Percentiles rank a stretch among this genome's conserved stretches.
phyloP scores from a whole-genome alignment of 768 basidiomycete species.

The Ramaria sp. region DNA sequence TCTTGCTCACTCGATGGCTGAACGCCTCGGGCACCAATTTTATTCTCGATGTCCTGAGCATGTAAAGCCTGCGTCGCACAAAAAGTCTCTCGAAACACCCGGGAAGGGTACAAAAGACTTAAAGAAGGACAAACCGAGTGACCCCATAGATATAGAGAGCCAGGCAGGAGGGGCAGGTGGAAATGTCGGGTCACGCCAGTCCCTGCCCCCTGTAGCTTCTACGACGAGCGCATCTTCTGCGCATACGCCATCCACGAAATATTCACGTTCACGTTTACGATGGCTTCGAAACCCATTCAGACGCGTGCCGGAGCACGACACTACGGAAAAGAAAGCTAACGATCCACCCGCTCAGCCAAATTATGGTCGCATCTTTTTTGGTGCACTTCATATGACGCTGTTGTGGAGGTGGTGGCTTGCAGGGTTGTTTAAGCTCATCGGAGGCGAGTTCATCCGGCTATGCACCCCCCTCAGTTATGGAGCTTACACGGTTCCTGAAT shows the following conservation, averaged over 20 bases:
- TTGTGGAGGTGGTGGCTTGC: slow-evolving; percentile 34
- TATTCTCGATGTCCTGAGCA: slow-evolving; percentile 40
- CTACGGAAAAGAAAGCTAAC: neutral
- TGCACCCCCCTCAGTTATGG: neutral
- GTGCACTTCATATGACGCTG: slow-evolving; percentile 37
- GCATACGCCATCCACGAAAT: neutral
- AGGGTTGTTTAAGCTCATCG: slow-evolving; percentile 35
- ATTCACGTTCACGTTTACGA: neutral
- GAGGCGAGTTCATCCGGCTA: slow-evolving; percentile 16
- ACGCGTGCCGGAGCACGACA: slow-evolving; percentile 3
- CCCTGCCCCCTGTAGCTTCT: neutral
- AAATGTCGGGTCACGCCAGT: neutral
- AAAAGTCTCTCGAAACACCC: neutral
- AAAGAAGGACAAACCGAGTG: slow-evolving; percentile 2
- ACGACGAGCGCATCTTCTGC: neutral
- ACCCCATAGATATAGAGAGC: slow-evolving; percentile 12
- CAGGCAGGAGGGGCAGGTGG: neutral
- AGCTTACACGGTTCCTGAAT: slow-evolving; percentile 2
- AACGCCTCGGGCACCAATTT: slow-evolving; percentile 33
- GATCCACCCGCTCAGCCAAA: slow-evolving; percentile 8
- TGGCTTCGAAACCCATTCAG: neutral
- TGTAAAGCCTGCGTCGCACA: slow-evolving; percentile 26
- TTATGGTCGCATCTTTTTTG: slow-evolving; percentile 40
- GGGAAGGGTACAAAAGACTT: slow-evolving; percentile 10
- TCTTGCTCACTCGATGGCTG: slow-evolving; percentile 28